A percentile compares a stretch with the other conserved stretches of the same genome.
phyloP scores from a whole-genome alignment of 2,329 filamentous ascomycete species.

The Cercospora zeina region DNA sequence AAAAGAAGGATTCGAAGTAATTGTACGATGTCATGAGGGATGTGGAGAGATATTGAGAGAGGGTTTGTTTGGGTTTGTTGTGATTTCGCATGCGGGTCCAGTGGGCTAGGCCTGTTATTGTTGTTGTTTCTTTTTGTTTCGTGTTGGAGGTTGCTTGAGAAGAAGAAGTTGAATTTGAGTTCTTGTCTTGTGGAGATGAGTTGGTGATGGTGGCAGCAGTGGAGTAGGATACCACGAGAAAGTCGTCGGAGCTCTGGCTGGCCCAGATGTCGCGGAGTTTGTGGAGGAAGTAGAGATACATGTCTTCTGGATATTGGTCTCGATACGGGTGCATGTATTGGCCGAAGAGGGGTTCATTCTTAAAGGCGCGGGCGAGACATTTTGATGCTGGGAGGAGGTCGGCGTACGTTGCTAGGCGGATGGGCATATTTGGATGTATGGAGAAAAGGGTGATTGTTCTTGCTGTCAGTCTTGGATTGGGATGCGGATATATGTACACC shows the following conservation, averaged over 20 bases:
- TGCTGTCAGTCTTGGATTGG: background rate
- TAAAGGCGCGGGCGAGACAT: conserved; percentile 33
- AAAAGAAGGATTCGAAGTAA: conserved; percentile 27
- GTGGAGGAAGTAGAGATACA: conserved; percentile 33
- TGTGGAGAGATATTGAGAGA: background rate
- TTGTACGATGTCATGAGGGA: conserved; percentile 21
- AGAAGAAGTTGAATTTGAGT: background rate
- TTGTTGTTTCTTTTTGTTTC: conserved; percentile 21
- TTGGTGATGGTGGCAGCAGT: background rate
- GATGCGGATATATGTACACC: background rate
- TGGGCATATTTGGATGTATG: conserved; percentile 26
- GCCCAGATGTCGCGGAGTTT: conserved; percentile 28
- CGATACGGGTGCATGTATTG: conserved; percentile 30
- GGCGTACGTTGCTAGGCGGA: conserved; percentile 32
- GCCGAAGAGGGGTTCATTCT: conserved; percentile 34
- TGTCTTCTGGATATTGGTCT: conserved; percentile 32
- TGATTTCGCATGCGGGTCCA: conserved; percentile 30
- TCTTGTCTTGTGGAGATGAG: background rate
- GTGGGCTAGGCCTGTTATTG: conserved; percentile 33
- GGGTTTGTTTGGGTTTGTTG: conserved; percentile 2
- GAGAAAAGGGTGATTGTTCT: background rate
- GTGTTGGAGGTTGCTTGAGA: background rate
- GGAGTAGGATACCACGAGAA: conserved; percentile 28
- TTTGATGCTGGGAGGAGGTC: conserved; percentile 34
- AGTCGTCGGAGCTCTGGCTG: conserved; percentile 17